Conservation (phyloP, 2,329 filamentous ascomycete genomes). For the Aspergillus terreus region DNA sequence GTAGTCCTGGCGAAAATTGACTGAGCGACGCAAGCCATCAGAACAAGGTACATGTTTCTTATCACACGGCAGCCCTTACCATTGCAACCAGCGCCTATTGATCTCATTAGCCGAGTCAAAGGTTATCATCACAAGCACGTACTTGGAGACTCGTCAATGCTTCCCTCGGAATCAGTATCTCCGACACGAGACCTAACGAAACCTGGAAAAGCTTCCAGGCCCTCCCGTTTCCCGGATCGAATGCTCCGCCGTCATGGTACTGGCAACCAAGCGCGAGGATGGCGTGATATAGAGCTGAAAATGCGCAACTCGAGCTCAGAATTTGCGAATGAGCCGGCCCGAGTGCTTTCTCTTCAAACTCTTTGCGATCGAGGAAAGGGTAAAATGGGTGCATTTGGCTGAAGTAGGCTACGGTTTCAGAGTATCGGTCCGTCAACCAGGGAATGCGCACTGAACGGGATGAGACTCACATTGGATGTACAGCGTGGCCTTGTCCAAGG, state of each 20-base stretch:
- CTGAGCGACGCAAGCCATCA: no score
- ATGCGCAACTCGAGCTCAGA: slow-evolving; percentile 49
- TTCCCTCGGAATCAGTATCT: slow-evolving; percentile 25
- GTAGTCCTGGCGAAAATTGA: slow-evolving; percentile 34
- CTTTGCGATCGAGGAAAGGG: slow-evolving; percentile 37
- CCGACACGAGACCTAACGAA: slow-evolving; percentile 34
- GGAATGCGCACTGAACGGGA: neutral
- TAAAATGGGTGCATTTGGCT: slow-evolving; percentile 36
- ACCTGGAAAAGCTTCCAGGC: slow-evolving; percentile 41
- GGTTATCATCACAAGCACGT: neutral
- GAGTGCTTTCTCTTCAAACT: slow-evolving; percentile 38
- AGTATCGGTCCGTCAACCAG: neutral
- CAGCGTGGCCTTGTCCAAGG: neutral
- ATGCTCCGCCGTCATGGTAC: slow-evolving; percentile 33
- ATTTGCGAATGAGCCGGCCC: slow-evolving; percentile 45
- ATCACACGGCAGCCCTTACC: slow-evolving; percentile 1
- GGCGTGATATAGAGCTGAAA: slow-evolving; percentile 38
- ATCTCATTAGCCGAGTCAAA: neutral
- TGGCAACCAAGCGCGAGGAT: slow-evolving; percentile 39
- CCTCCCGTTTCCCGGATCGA: slow-evolving; percentile 37
- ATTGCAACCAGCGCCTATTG: slow-evolving; percentile 25
- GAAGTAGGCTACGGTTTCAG: slow-evolving; percentile 33
- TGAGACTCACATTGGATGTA: neutral
- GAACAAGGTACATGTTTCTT: no score
- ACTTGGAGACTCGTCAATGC: slow-evolving; percentile 20